These are phyloP conservation scores for Aspergillus terreus DNA, from an alignment of 2,329 filamentous ascomycete genomes.

Conservation along the genomic window DNA sequence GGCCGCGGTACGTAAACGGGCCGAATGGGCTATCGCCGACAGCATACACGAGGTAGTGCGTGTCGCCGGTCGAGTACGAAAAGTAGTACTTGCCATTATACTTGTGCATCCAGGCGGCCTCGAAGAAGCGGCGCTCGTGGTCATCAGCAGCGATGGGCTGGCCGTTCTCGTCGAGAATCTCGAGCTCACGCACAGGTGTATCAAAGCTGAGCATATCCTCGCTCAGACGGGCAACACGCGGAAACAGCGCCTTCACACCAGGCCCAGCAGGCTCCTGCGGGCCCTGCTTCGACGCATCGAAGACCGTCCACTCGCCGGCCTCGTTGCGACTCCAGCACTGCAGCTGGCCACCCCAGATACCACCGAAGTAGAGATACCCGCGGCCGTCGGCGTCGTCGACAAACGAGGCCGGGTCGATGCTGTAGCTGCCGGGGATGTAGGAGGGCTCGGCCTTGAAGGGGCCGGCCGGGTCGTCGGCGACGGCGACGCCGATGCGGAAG, in stretches of 20 bases:
- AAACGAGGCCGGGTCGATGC: slow-evolving; percentile 72
- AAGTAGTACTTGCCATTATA: slow-evolving; percentile 68
- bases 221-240: slow-evolving; percentile 62
- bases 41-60: slow-evolving; percentile 70
- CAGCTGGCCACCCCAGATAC: slow-evolving; percentile 76
- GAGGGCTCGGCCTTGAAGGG: slow-evolving; percentile 65
- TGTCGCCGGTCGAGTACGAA: slow-evolving; percentile 73
- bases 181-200: slow-evolving; percentile 54
- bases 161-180: slow-evolving; percentile 62
- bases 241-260: slow-evolving; percentile 57
- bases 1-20: slow-evolving; percentile 68
- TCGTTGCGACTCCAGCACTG: slow-evolving; percentile 67
- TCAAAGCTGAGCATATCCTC: slow-evolving; percentile 65
- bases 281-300: slow-evolving; percentile 53
- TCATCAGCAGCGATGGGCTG: slow-evolving; percentile 61
- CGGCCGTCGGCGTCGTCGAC: slow-evolving; percentile 62
- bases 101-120: slow-evolving; percentile 78
- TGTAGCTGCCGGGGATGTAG: slow-evolving; percentile 66
- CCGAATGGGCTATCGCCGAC: slow-evolving; percentile 62
- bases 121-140: slow-evolving; percentile 73
- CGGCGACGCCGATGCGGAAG: slow-evolving; percentile 73
- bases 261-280: slow-evolving; percentile 58
- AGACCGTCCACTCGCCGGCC: slow-evolving; percentile 40
- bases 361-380: slow-evolving; percentile 72
- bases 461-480: slow-evolving; percentile 60